phyloP scores from a whole-genome alignment of 352 stramenopile species.

The Hyaloperonospora brassicae region DNA sequence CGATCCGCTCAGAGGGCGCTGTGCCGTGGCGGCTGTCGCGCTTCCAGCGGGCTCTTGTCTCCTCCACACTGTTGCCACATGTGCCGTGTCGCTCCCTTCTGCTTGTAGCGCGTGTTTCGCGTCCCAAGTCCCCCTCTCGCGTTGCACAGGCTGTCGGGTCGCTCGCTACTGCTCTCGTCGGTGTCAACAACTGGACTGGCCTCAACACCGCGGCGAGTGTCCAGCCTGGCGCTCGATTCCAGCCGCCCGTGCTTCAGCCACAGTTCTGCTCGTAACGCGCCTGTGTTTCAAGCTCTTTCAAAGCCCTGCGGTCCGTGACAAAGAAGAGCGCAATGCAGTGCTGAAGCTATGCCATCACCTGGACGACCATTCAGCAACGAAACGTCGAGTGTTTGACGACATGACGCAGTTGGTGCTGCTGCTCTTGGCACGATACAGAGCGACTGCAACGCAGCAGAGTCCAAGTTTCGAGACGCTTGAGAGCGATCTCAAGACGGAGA shows the following conservation, averaged over 20 bases:
- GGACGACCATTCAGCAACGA: conserved; percentile 30
- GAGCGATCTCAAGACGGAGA: conserved; percentile 20
- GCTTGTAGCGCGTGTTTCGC: conserved; percentile 51
- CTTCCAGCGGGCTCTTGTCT: conserved; percentile 30
- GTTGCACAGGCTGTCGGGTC: conserved; percentile 50
- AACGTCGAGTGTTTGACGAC: conserved; percentile 37
- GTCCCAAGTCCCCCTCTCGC: conserved; percentile 17
- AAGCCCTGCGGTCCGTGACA: background rate
- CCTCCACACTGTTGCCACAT: conserved; percentile 25
- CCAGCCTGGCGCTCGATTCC: conserved; percentile 36
- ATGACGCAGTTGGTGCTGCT: conserved; percentile 58
- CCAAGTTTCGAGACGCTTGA: conserved; percentile 25
- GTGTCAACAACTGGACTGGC: conserved; percentile 62
- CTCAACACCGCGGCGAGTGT: conserved; percentile 44
- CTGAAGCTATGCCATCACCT: conserved; percentile 39
- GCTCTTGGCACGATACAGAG: conserved; percentile 43
- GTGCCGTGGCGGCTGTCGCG: conserved; percentile 27
- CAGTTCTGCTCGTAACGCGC: conserved; percentile 47
- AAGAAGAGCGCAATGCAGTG: conserved; percentile 17
- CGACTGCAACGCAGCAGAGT: conserved; percentile 9
- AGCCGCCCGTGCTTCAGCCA: conserved; percentile 20
- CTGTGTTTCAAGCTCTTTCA: conserved; percentile 34
- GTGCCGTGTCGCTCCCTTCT: conserved; percentile 26
- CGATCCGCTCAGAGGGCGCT: conserved; percentile 38
- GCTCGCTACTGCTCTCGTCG: conserved; percentile 57